phyloP scores from a whole-genome alignment of 805 yeast genomes.

The Sungouiozyma intestinalis region DNA sequence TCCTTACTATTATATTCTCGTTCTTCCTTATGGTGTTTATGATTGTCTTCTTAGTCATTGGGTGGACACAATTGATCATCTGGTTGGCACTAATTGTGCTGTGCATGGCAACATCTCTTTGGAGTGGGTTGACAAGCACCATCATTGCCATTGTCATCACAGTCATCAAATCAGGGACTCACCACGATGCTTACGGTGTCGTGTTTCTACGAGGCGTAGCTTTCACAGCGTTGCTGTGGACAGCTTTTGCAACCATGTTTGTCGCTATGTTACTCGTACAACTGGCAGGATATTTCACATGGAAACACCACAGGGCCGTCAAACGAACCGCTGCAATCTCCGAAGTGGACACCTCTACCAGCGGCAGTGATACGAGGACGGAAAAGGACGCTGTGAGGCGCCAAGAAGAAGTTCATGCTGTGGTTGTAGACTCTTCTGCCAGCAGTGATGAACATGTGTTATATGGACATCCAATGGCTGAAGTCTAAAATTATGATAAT shows the following conservation, averaged over 20 bases:
- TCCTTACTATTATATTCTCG: constrained; percentile 17
- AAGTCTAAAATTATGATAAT: no score
- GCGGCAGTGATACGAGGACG: neutral
- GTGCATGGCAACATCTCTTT: constrained; percentile 8
- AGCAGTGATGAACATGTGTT: neutral
- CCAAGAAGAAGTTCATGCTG: neutral
- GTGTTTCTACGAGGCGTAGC: constrained; percentile 17
- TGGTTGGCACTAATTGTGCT: neutral
- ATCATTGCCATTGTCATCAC: constrained; percentile 19
- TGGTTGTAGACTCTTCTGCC: neutral
- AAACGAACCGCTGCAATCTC: neutral
- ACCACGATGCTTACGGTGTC: constrained; percentile 25
- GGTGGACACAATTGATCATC: constrained; percentile 2
- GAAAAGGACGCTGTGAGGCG: neutral
- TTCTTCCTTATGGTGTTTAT: constrained; percentile 13
- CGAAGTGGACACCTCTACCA: neutral
- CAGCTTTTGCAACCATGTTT: constrained; percentile 20
- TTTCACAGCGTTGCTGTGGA: constrained; percentile 25
- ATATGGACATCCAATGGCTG: neutral
- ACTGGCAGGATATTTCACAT: neutral
- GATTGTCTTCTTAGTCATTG: constrained; percentile 8
- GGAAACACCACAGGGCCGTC: neutral
- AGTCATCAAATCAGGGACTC: constrained; percentile 25
- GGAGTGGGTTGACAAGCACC: constrained; percentile 21
- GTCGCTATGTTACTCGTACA: neutral